phyloP scores from a whole-genome alignment of 306 rosid species.

The Delonix regia region DNA sequence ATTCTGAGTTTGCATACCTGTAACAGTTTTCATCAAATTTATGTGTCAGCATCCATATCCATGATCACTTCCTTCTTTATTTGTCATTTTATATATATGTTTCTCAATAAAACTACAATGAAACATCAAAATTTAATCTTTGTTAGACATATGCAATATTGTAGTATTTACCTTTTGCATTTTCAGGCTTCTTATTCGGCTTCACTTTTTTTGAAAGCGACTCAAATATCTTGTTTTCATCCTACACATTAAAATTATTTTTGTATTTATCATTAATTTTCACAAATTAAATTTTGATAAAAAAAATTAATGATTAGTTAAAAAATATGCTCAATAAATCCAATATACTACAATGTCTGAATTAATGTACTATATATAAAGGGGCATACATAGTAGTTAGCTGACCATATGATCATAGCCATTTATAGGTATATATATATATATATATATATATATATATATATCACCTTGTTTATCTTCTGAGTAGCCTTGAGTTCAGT shows the following conservation, averaged over 20 bases:
- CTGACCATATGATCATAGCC: not conserved
- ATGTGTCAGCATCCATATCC: not conserved
- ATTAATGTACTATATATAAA: not conserved
- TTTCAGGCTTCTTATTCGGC: not conserved
- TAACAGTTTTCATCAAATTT: not conserved
- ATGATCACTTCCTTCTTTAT: not conserved
- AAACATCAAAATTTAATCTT: not conserved
- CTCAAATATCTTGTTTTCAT: not conserved
- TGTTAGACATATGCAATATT: not conserved
- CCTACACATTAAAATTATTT: not conserved
- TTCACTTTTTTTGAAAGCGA: not conserved
- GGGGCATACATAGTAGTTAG: too few species aligned
- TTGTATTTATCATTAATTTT: not conserved
- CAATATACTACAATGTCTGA: too few species aligned
- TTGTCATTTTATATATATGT: not conserved
- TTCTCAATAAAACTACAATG: not conserved
- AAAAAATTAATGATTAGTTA: not conserved
- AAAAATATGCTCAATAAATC: not conserved
- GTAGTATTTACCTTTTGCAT: not conserved
- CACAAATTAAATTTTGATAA: not conserved
- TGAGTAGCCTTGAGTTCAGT: too few species aligned
- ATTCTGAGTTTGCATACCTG: not conserved
- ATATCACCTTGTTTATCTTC: slow-evolving; percentile 1
- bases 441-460: too few species aligned
- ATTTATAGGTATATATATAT: too few species aligned